Base-by-base conservation (phyloP, 2,329 filamentous ascomycete species). In the Trichoderma harzianum region DNA sequence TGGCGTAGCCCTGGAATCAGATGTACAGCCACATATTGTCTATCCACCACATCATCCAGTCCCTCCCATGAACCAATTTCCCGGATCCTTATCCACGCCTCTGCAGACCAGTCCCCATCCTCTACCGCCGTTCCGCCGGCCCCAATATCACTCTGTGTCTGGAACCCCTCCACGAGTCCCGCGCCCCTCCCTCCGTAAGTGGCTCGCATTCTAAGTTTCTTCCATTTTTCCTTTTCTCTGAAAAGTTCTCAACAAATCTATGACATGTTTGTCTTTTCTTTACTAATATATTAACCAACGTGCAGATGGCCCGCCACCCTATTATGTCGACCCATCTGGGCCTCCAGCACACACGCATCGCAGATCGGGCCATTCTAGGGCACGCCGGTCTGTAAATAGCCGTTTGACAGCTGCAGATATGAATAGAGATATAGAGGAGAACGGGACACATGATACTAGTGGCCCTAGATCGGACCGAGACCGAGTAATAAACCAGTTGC, bases 341-440 rank as follows among this genome's bases (percentile, higher is more conserved):
- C 11, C 36, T 12, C 5, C 74, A 12, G 73, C 75, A 32, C 75
- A 75, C 10, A 73, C 75, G 30, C 76, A 75, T 10, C 74, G 77
- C 32, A 78, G 79, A 65, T 77, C 76, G 64, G 71, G 74, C 28
- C 74, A 78, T 43, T 73, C 74, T 12, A 76, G 80, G 72, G 72
- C 72, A 47, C 78, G 80, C 60, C 77, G 79, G 43, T 73, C 77
- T 36, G 61, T 75, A 60, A 72, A 65, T 11, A 65, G 75, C 11
- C 76, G 79, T 61, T 75, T 76, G 24, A 71, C 74, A 60, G 57
- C 71, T 30, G 72, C 78, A 43, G 79, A 80, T 21, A 43, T 71
- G 14, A 60, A 57, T 10, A 71, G 75, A 26, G 76, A 77, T n/a
- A 69, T 75, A 3, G 75, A 78, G 18, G 77, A 76, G 1, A 74